Conservation (phyloP, 2,329 filamentous ascomycete genomes). For the Coniella lustricola region DNA sequence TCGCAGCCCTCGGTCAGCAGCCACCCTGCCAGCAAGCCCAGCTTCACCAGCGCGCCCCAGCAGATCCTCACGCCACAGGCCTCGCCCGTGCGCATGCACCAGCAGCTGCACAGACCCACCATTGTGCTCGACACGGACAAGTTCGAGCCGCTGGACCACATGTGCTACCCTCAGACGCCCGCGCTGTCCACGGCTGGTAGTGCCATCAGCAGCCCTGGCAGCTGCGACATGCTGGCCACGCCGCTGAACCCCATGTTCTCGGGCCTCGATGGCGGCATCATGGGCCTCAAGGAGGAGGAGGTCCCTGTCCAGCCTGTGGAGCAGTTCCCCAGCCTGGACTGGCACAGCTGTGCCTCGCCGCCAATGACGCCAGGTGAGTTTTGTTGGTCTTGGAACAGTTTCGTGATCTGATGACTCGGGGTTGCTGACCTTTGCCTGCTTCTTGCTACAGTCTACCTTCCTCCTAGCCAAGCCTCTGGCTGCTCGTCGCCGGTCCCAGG, state of each 20-base stretch:
- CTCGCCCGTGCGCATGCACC: slow-evolving; percentile 63
- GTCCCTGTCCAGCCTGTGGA: slow-evolving; percentile 50
- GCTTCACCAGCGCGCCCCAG: slow-evolving; percentile 51
- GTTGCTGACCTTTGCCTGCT: no score
- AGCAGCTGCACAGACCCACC: slow-evolving; percentile 56
- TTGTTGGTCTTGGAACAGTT: slow-evolving; percentile 8
- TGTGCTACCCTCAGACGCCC: slow-evolving; percentile 78
- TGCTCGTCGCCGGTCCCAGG: slow-evolving; percentile 12
- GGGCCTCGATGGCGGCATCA: slow-evolving; percentile 58
- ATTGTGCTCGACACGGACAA: slow-evolving; percentile 73
- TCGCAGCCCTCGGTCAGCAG: slow-evolving; percentile 45
- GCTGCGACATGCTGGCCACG: slow-evolving; percentile 71
- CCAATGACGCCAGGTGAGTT: slow-evolving; percentile 85
- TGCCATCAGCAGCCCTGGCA: slow-evolving; percentile 77
- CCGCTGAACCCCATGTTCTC: slow-evolving; percentile 76
- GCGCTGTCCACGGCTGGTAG: slow-evolving; percentile 81
- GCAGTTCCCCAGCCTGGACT: slow-evolving; percentile 66
- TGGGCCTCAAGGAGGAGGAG: slow-evolving; percentile 64
- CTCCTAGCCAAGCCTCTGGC: slow-evolving; percentile 25
- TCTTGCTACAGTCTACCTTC: slow-evolving; percentile 36
- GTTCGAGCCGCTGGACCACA: slow-evolving; percentile 50
- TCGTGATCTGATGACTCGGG: no score
- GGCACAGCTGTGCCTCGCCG: slow-evolving; percentile 70
- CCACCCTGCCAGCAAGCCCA: slow-evolving; percentile 31
- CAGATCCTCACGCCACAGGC: slow-evolving; percentile 64